A percentile compares a stretch with the other conserved stretches of the same genome.
Conservation (phyloP, 139 green algal genomes). For the Coelastrella sp. region DNA sequence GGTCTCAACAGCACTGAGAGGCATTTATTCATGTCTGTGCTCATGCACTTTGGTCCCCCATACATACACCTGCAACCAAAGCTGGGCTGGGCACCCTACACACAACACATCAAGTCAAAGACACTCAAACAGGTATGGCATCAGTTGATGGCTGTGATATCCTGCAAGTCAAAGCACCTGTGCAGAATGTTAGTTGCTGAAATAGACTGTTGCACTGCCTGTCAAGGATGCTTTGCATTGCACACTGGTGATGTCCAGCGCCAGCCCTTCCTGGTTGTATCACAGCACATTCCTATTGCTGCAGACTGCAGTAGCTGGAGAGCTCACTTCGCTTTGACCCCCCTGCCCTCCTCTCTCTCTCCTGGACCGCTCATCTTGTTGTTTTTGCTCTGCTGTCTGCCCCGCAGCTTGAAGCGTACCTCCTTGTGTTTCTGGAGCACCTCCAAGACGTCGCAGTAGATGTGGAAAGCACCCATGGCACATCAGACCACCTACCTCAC, state of each 20-base stretch:
- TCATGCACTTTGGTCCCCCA: conserved; percentile 33
- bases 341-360: not conserved
- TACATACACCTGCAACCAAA: conserved; percentile 4
- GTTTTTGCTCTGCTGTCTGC: not conserved
- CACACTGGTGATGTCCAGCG: not conserved
- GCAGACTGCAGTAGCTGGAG: not conserved
- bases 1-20: conserved; percentile 11
- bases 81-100: conserved; percentile 30
- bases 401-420: conserved; percentile 21
- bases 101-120: conserved; percentile 19
- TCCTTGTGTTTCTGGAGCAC: conserved; percentile 41
- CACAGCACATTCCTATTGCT: not conserved
- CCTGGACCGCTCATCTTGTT: not conserved
- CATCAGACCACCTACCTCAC: conserved; percentile 12
- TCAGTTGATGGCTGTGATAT: too few relatives aligned
- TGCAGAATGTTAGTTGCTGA: too few relatives aligned
- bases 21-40: not conserved
- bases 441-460: not conserved
- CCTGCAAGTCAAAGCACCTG: too few relatives aligned
- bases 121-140: not conserved
- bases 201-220: too few relatives aligned
- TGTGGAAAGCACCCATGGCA: not conserved
- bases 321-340: not conserved
- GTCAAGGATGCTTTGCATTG: not conserved
- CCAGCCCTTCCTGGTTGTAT: not conserved